Evolutionary conservation across 306 rosid species (phyloP), one percentile per base, ranked within the genome.

Genomic region (Arachis stenosperma): DNA sequence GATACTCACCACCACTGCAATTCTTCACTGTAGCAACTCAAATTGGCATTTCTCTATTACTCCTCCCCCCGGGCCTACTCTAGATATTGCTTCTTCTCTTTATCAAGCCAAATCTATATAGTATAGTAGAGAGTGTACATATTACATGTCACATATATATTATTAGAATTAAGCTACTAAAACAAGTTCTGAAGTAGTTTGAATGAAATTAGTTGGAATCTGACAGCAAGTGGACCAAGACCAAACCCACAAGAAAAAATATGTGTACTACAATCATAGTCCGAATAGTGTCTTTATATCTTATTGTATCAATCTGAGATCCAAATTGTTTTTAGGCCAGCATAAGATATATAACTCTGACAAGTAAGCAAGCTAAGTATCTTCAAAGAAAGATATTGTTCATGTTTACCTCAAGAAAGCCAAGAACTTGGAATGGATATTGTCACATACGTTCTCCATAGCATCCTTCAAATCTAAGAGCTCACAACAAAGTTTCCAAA

Each of bases 401-500:
- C 17, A 33, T 71, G 51, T 41, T 71, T 79, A 91, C 99, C 99
- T 91, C 77, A 94, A 70, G 83, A 94, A 94, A 75, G 99, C 96
- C 85, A 91, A 81, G 86, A 84, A 89, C 86, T 91, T 94, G 0
- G 96, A 75, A 66, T 83, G 90, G 96, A 83, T 91, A 83, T 94
- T 86, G 65, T 97, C 97, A 85, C 97, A 78, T 80, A 94, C 84
- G 75, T 89, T 94, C 89, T 94, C 96, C 81, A 94, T 96, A 3
- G 91, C 88, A 84, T 94, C 99, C 89, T 91, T 91, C 68, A 94
- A 83, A 83, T 91, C 95, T 79, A 94, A 72, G 44, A 94, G 97
- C 85, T 94, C 97, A 65, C 96, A 91, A 70, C 97, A 94, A 75
- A 94, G 93, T 83, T 86, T 85, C 83, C 99, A 83, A 79, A 94